Evolutionary conservation across 805 yeast species (phyloP).

Genomic region (Torulaspora delbrueckii): DNA sequence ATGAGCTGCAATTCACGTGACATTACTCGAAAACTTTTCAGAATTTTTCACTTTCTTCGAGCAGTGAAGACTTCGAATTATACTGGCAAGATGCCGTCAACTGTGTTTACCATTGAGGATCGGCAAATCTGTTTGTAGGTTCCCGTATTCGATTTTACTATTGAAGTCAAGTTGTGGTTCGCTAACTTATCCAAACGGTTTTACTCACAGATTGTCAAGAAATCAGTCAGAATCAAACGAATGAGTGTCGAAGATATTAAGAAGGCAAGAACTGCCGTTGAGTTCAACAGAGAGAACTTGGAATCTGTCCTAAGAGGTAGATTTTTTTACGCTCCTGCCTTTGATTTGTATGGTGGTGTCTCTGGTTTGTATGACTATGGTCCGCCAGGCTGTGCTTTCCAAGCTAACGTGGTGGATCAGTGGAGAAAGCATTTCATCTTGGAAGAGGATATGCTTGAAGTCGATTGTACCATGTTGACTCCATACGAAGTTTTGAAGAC

Average conservation of each 20-base stretch:
- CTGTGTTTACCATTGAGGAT: background rate
- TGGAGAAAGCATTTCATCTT: slow-evolving; percentile 98
- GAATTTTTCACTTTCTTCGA: slow-evolving; percentile 2
- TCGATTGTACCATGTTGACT: slow-evolving; percentile 95
- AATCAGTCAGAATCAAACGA: slow-evolving; percentile 24
- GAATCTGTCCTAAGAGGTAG: slow-evolving; percentile 92
- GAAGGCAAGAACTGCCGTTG: slow-evolving; percentile 32
- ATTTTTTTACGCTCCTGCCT: slow-evolving; percentile 95
- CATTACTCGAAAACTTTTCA: slow-evolving; percentile 1
- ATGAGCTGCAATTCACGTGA: background rate
- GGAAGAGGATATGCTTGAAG: slow-evolving; percentile 98
- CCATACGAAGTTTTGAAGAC: slow-evolving; percentile 97
- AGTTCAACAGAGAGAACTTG: slow-evolving; percentile 76
- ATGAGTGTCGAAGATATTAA: slow-evolving; percentile 35
- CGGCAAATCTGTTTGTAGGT: background rate
- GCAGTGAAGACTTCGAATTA: background rate
- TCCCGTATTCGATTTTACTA: background rate
- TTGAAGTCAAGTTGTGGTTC: slow-evolving; percentile 22
- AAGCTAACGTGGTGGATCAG: slow-evolving; percentile 86
- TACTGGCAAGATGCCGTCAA: background rate
- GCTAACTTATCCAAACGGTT: slow-evolving; percentile 23
- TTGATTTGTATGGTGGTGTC: slow-evolving; percentile 97
- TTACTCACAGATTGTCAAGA: slow-evolving; percentile 28
- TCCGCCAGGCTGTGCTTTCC: slow-evolving; percentile 99
- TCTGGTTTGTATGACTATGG: slow-evolving; percentile 98